phyloP scores from a whole-genome alignment of 2,329 filamentous ascomycete species.

The Harringtonia aguacate region DNA sequence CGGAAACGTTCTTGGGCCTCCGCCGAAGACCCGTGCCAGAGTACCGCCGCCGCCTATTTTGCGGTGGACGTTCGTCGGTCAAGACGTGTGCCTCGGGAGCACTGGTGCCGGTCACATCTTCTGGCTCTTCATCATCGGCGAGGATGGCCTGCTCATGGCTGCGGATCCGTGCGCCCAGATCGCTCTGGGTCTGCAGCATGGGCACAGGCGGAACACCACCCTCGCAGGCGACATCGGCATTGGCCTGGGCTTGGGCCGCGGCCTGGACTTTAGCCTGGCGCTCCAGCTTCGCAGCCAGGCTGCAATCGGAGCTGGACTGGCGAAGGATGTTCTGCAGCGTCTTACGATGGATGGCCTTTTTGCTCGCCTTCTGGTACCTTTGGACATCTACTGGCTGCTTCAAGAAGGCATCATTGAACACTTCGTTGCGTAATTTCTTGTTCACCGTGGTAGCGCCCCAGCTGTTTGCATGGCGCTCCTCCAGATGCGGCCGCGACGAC shows the following conservation, averaged over 20 bases:
- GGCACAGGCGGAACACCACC: background rate
- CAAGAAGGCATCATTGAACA: slow-evolving; percentile 84
- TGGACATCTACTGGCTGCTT: slow-evolving; percentile 75
- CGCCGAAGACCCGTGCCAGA: slow-evolving; percentile 75
- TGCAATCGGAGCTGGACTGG: slow-evolving; percentile 33
- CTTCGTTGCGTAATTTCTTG: slow-evolving; percentile 75
- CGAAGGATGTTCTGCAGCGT: slow-evolving; percentile 34
- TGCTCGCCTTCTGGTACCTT: slow-evolving; percentile 60
- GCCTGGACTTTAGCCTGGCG: slow-evolving; percentile 1
- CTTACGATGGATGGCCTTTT: slow-evolving; percentile 51
- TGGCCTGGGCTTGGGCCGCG: background rate
- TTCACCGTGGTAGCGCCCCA: slow-evolving; percentile 95
- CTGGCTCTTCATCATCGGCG: slow-evolving; percentile 26
- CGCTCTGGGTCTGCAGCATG: slow-evolving; percentile 7
- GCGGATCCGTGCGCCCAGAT: slow-evolving; percentile 1
- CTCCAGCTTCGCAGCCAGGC: slow-evolving; percentile 14
- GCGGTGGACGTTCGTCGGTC: slow-evolving; percentile 27
- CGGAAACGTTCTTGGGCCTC: slow-evolving; percentile 61
- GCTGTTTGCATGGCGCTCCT: slow-evolving; percentile 49
- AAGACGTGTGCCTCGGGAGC: slow-evolving; percentile 51
- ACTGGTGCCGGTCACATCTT: slow-evolving; percentile 52
- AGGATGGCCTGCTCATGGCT: slow-evolving; percentile 1
- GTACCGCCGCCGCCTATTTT: slow-evolving; percentile 56
- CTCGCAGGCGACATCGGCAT: background rate
- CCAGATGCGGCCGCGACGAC: slow-evolving; percentile 35